Conservation (phyloP, 306 rosid genomes). For the Hippophae rhamnoides region DNA sequence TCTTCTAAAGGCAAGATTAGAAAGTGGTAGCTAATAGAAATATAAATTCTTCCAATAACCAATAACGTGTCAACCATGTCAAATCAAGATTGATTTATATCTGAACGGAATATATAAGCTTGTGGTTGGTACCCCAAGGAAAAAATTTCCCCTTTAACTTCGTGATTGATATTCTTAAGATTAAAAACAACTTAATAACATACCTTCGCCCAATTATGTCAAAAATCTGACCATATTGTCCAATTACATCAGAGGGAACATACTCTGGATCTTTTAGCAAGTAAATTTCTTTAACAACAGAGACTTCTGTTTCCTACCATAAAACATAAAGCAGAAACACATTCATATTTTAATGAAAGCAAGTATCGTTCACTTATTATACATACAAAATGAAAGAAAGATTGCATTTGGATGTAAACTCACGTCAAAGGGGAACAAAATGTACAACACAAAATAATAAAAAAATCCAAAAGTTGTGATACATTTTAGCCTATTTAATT, state of each 20-base stretch:
- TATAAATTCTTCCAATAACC: too few species aligned
- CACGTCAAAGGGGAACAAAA: too few species aligned
- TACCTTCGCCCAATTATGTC: slow-evolving; percentile 67
- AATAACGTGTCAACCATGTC: too few species aligned
- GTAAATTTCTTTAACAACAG: slow-evolving; percentile 69
- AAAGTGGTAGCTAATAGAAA: too few species aligned
- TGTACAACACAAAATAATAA: too few species aligned
- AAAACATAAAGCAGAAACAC: slow-evolving; percentile 14
- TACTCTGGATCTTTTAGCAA: slow-evolving; percentile 58
- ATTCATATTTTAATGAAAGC: slow-evolving; percentile 4
- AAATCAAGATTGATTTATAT: too few species aligned
- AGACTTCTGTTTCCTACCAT: slow-evolving; percentile 77
- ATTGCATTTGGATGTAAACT: not conserved
- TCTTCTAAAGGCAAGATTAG: too few species aligned
- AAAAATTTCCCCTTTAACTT: not conserved
- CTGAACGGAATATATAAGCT: too few species aligned
- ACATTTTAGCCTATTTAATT: too few species aligned
- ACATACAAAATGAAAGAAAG: not conserved
- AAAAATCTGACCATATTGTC: slow-evolving; percentile 68
- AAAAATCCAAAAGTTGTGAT: too few species aligned
- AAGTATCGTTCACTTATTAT: not conserved
- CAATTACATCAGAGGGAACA: slow-evolving; percentile 69
- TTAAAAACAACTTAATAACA: slow-evolving; percentile 5
- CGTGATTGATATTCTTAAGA: not conserved
- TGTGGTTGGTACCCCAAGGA: too few species aligned